Percentiles rank a stretch among this genome's conserved stretches.
Evolutionary conservation across 1,139 yeast species (phyloP).

Genomic region (Barnettozyma hawaiiensis): DNA sequence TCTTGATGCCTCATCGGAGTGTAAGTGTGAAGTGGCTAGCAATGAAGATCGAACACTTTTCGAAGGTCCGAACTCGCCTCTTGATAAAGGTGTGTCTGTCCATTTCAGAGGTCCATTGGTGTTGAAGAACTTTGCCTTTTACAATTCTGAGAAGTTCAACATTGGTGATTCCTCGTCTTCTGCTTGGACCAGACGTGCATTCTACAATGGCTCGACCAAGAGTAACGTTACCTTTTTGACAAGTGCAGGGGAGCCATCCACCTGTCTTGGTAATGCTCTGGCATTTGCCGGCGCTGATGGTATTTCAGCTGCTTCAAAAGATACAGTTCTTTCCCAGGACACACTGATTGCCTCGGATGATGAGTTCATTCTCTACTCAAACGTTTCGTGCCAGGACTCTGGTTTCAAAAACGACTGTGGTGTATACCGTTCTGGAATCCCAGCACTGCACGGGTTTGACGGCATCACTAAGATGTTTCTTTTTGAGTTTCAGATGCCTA

Average conservation of each 20-base stretch:
- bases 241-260: constrained; percentile 41
- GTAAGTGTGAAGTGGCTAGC: constrained; percentile 44
- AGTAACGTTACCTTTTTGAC: constrained; percentile 64
- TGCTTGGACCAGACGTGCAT: constrained; percentile 42
- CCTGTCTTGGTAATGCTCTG: constrained; percentile 63
- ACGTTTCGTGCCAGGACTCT: constrained; percentile 44
- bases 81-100: constrained; percentile 66
- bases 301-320: constrained; percentile 32
- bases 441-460: constrained; percentile 68
- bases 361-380: constrained; percentile 60
- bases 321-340: constrained; percentile 48
- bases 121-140: constrained; percentile 21
- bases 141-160: constrained; percentile 26
- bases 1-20: constrained; percentile 40
- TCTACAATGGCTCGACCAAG: constrained; percentile 40
- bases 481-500: constrained; percentile 66
- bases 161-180: constrained; percentile 29
- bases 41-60: constrained; percentile 35
- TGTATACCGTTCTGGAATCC: constrained; percentile 64
- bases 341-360: constrained; percentile 47
- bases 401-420: constrained; percentile 52
- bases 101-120: constrained; percentile 74
- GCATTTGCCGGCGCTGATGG: constrained; percentile 47
- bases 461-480: constrained; percentile 64
- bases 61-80: constrained; percentile 60